Percentiles rank a stretch among this genome's conserved stretches.
Conservation (phyloP, 1,284 basidiomycete genomes). For the Ustilago sp. region DNA sequence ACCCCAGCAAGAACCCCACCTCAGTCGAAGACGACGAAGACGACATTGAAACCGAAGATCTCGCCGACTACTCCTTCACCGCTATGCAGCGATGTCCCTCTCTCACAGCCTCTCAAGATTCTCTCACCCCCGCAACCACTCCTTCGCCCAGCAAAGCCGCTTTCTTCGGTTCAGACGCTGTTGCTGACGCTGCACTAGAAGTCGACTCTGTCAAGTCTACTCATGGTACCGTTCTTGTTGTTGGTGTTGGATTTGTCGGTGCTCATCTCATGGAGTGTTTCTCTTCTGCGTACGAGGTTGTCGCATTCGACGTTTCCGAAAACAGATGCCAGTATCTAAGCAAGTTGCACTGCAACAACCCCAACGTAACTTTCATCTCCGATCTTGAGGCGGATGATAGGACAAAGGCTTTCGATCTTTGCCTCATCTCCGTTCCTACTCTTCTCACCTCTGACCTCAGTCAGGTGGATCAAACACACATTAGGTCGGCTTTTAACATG, state of each 20-base stretch:
- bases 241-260: slow-evolving; percentile 41
- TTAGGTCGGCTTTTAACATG: slow-evolving; percentile 33
- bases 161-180: slow-evolving; percentile 13
- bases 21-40: slow-evolving; percentile 7
- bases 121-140: slow-evolving; percentile 24
- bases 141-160: slow-evolving; percentile 24
- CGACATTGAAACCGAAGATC: slow-evolving; percentile 20
- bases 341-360: slow-evolving; percentile 26
- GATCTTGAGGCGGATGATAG: slow-evolving; percentile 26
- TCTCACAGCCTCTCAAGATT: slow-evolving; percentile 35
- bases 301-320: slow-evolving; percentile 37
- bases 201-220: slow-evolving; percentile 13
- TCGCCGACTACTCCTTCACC: slow-evolving; percentile 13
- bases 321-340: slow-evolving; percentile 33
- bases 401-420: slow-evolving; percentile 34
- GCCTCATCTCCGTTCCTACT: slow-evolving; percentile 39
- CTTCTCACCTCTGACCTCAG: slow-evolving; percentile 31
- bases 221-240: slow-evolving; percentile 31
- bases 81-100: slow-evolving; percentile 35
- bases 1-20: slow-evolving; percentile 4
- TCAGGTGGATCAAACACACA: slow-evolving; percentile 31
- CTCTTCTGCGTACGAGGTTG: slow-evolving; percentile 35
- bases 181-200: slow-evolving; percentile 5
- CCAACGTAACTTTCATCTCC: slow-evolving; percentile 40
- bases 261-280: slow-evolving; percentile 42